A percentile compares a stretch with the other conserved stretches of the same genome.
These are phyloP conservation scores for Calonectria pauciramosa DNA, from an alignment of 2,329 filamentous ascomycete genomes.

Conservation along the genomic window DNA sequence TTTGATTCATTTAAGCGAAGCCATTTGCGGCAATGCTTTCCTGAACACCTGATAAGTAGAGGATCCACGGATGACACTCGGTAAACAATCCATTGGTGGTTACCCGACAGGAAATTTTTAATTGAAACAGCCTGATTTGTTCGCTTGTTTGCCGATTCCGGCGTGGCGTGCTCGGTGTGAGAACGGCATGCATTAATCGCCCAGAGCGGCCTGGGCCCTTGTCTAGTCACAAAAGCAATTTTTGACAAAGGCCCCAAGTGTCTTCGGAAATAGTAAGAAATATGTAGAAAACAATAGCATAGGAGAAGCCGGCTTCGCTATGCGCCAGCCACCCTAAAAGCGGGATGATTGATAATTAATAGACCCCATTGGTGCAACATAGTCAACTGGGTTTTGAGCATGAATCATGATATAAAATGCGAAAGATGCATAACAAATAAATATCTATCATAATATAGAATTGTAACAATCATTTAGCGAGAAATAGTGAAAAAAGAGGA, in stretches of 20 bases:
- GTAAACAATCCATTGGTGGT: neutral
- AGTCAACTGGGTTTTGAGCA: neutral
- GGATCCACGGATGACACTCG: neutral
- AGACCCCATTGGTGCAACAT: neutral
- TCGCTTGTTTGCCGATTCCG: neutral
- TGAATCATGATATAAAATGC: no score
- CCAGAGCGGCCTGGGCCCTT: neutral
- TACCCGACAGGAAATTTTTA: neutral
- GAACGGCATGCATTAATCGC: no score
- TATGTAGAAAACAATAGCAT: no score
- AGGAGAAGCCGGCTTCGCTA: neutral
- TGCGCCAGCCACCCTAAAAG: neutral
- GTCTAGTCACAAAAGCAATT: neutral
- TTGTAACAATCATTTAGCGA: no score
- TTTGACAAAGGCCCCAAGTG: neutral
- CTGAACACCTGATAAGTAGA: neutral
- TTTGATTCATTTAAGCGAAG: neutral
- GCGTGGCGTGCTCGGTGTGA: neutral
- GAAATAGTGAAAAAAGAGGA: no score
- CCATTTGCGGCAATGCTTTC: neutral
- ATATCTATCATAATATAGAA: no score
- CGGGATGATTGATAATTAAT: neutral
- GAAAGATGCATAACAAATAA: no score
- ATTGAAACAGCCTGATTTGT: neutral
- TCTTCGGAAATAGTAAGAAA: neutral